phyloP scores from a whole-genome alignment of 2,329 filamentous ascomycete genomes.

The Alternaria postmessia region DNA sequence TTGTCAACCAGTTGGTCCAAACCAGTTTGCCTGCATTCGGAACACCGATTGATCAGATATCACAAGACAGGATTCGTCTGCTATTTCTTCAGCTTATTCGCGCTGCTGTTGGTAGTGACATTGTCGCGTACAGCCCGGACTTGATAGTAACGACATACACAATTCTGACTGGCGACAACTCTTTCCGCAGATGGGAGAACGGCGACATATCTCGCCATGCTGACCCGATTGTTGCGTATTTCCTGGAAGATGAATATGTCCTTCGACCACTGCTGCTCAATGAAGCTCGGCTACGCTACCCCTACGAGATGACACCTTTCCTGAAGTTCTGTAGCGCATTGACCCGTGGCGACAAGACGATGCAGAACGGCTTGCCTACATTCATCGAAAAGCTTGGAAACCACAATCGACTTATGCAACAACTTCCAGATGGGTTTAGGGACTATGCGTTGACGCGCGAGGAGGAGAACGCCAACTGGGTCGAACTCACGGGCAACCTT shows the following conservation, averaged over 20 bases:
- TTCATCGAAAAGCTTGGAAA: constrained; percentile 71
- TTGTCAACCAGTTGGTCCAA: constrained; percentile 38
- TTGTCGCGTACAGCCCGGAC: constrained; percentile 76
- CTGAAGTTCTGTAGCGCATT: constrained; percentile 74
- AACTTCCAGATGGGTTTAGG: constrained; percentile 74
- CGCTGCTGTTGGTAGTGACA: constrained; percentile 63
- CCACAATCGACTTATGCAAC: constrained; percentile 78
- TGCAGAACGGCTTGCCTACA: constrained; percentile 58
- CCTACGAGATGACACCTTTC: constrained; percentile 84
- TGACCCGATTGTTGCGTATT: constrained; percentile 56
- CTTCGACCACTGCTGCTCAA: constrained; percentile 69
- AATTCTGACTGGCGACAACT: constrained; percentile 64
- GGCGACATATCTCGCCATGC: constrained; percentile 26
- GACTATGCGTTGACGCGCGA: constrained; percentile 82
- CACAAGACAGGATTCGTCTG: constrained; percentile 69
- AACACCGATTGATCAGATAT: constrained; percentile 58
- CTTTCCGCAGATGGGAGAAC: constrained; percentile 46
- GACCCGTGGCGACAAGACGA: constrained; percentile 56
- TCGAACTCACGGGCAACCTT: constrained; percentile 71
- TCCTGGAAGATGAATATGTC: constrained; percentile 63
- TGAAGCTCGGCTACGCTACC: constrained; percentile 78
- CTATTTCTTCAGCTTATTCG: constrained; percentile 76
- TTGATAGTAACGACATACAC: constrained; percentile 72
- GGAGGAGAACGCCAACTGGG: constrained; percentile 83
- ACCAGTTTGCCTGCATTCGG: constrained; percentile 54